Percentiles rank a stretch among this genome's conserved stretches.
These are phyloP conservation scores for Lolium multiflorum DNA, from an alignment of 176 grass and related monocot genomes.

Conservation along the genomic window DNA sequence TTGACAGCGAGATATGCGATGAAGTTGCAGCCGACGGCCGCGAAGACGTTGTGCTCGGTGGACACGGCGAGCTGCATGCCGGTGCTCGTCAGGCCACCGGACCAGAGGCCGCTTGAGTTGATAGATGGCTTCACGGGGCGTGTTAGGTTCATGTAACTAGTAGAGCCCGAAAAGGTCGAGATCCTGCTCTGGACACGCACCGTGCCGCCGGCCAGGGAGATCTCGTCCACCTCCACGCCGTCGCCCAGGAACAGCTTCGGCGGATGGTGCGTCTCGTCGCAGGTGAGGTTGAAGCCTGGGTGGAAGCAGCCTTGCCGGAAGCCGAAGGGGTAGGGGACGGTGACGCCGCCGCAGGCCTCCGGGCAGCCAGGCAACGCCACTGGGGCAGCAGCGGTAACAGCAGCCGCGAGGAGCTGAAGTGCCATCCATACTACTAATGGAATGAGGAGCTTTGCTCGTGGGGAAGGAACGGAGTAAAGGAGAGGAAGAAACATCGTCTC, in stretches of 20 bases:
- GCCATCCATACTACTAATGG: not conserved
- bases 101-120: not conserved
- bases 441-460: not conserved
- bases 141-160: not conserved
- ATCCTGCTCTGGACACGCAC: slow-evolving; percentile 2
- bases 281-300: slow-evolving; percentile 42
- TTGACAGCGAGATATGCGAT: not conserved
- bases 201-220: slow-evolving; percentile 21
- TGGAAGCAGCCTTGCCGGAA: slow-evolving; percentile 8
- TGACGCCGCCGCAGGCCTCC: slow-evolving; percentile 19
- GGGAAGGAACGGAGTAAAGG: not conserved
- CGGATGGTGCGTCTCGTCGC: slow-evolving; percentile 16
- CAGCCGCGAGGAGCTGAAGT: not conserved
- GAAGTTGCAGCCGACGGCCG: slow-evolving; percentile 21
- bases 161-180: too few species aligned
- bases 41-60: slow-evolving; percentile 30
- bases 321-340: slow-evolving; percentile 49
- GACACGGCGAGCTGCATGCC: not conserved
- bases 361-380: slow-evolving; percentile 30
- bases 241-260: not conserved
- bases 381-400: not conserved
- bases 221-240: not conserved
- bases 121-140: not conserved
- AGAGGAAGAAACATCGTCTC: not conserved
- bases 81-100: not conserved